These are phyloP conservation scores for Aureobasidium melanogenum DNA, from an alignment of 2,329 filamentous ascomycete genomes.

Conservation along the genomic window DNA sequence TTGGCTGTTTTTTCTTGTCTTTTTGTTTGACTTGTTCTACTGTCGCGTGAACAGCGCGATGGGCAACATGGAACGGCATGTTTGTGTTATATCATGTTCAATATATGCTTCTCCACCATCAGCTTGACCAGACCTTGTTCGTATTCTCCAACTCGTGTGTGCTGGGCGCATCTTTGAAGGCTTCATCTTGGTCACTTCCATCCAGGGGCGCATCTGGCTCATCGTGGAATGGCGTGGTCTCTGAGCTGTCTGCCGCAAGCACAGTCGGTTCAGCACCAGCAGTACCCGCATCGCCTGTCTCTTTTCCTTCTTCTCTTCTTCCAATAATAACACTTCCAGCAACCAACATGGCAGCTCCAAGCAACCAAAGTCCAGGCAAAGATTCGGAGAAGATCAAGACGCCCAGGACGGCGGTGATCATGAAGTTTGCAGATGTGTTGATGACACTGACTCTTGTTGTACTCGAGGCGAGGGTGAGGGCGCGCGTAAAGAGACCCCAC, in stretches of 20 bases:
- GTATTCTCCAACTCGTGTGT: constrained; percentile 4
- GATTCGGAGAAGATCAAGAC: constrained; percentile 61
- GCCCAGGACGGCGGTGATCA: constrained; percentile 66
- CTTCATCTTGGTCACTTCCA: background rate
- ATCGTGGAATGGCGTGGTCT: constrained; percentile 15
- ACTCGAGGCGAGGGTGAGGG: constrained; percentile 63
- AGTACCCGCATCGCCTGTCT: constrained; percentile 18
- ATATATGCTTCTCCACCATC: background rate
- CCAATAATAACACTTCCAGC: constrained; percentile 73
- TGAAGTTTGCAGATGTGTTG: constrained; percentile 75
- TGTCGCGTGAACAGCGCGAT: background rate
- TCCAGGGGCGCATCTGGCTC: constrained; percentile 23
- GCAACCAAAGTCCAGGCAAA: constrained; percentile 67
- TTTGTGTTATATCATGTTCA: background rate
- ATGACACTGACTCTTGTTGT: constrained; percentile 74
- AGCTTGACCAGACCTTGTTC: background rate
- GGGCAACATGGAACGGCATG: background rate
- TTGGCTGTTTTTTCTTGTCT: background rate
- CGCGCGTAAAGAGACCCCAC: constrained; percentile 76
- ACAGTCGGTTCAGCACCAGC: constrained; percentile 16
- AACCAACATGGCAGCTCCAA: constrained; percentile 62
- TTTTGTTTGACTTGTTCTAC: background rate
- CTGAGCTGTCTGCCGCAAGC: constrained; percentile 4
- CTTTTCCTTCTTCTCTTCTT: constrained; percentile 50
- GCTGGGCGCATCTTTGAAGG: background rate